phyloP scores from a whole-genome alignment of 441 rosid species.

The Isatis lusitanica region DNA sequence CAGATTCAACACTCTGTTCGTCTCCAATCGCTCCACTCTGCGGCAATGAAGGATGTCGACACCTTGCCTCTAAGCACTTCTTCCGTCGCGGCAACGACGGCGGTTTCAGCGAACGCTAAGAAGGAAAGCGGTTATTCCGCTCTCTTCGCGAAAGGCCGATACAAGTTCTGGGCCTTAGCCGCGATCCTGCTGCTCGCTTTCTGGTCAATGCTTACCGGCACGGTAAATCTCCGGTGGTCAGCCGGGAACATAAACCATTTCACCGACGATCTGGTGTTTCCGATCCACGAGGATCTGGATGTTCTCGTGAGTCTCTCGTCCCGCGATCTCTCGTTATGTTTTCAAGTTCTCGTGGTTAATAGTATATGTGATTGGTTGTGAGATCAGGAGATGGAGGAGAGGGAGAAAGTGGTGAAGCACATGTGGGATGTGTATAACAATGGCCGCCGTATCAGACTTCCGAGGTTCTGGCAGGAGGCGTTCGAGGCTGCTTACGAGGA shows the following conservation, averaged over 20 bases:
- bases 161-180: constrained; percentile 63
- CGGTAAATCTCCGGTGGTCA: constrained; percentile 77
- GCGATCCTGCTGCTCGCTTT: constrained; percentile 62
- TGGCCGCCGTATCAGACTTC: constrained; percentile 47
- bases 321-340: constrained; percentile 3
- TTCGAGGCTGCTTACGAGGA: constrained; percentile 63
- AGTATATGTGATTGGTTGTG: not conserved
- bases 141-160: constrained; percentile 45
- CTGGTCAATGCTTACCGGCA: constrained; percentile 77
- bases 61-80: constrained; percentile 29
- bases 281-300: constrained; percentile 60
- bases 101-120: constrained; percentile 23
- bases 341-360: not conserved
- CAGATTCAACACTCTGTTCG: constrained; percentile 18
- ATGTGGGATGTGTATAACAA: constrained; percentile 68
- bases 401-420: constrained; percentile 60
- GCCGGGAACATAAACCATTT: constrained; percentile 45
- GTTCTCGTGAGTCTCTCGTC: constrained; percentile 43
- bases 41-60: constrained; percentile 43
- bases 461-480: constrained; percentile 63
- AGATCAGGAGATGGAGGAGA: constrained; percentile 58
- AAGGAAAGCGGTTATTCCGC: constrained; percentile 40
- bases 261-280: constrained; percentile 38
- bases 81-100: constrained; percentile 23
- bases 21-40: constrained; percentile 11